phyloP scores from a whole-genome alignment of 1,284 basidiomycete genomes.

The Mycosarcoma maydis region DNA sequence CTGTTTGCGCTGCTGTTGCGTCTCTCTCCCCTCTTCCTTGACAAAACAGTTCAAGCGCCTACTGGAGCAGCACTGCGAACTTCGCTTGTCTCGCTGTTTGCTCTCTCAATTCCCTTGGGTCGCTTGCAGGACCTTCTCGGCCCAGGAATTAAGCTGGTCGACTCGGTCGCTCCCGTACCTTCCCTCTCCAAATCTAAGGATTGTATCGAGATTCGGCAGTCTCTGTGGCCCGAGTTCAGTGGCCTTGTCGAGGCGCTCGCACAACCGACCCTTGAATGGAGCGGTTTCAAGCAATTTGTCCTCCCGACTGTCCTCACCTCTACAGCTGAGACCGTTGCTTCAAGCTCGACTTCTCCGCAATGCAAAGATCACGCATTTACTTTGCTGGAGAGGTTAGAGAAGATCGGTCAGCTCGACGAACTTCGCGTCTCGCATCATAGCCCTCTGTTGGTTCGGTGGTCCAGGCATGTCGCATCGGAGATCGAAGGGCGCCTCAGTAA shows the following conservation, averaged over 20 bases:
- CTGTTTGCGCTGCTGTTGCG: constrained; percentile 51
- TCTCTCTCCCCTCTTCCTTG: constrained; percentile 37
- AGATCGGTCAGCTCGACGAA: constrained; percentile 40
- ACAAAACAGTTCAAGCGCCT: constrained; percentile 13
- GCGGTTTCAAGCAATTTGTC: constrained; percentile 59
- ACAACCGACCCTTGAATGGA: constrained; percentile 49
- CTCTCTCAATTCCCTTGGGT: constrained; percentile 53
- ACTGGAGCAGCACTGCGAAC: constrained; percentile 26
- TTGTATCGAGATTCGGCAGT: constrained; percentile 22
- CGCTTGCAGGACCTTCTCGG: constrained; percentile 63
- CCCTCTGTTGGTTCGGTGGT: constrained; percentile 43
- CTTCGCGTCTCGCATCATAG: constrained; percentile 29
- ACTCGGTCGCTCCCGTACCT: constrained; percentile 38
- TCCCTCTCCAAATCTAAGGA: constrained; percentile 19
- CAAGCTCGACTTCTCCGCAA: constrained; percentile 11
- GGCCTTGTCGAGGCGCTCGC: constrained; percentile 55
- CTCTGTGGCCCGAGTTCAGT: constrained; percentile 52
- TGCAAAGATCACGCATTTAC: constrained; percentile 46
- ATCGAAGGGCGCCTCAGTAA: constrained; percentile 25
- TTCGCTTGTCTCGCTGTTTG: constrained; percentile 48
- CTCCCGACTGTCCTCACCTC: constrained; percentile 56
- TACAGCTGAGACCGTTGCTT: constrained; percentile 45
- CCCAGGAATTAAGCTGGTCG: constrained; percentile 54
- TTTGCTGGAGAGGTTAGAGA: constrained; percentile 53
- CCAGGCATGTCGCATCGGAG: constrained; percentile 36